Base-by-base conservation (phyloP, 805 yeast genomes). In the Starmerella lactis-condensi region DNA sequence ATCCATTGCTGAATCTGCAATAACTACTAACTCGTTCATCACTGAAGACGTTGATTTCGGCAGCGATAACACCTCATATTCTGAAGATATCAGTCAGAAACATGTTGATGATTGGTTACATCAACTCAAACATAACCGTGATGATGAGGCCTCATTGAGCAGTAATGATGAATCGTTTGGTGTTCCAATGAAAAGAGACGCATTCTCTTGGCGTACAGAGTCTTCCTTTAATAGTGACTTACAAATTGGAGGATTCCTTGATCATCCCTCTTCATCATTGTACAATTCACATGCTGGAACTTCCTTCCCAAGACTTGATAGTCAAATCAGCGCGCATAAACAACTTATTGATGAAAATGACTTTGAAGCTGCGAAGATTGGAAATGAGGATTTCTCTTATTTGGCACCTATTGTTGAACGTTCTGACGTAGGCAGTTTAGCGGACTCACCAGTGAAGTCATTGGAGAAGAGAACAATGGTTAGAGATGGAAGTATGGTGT, bases 81-180 rank as follows among this genome's bases (percentile, higher is more conserved):
- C 41, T 8, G 47, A 47, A 18, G 51, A 43, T 26, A 47, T 40
- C 9, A 47, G 48, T 28, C 54, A 50, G 34, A 40, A 48, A 6
- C 54, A 52, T 22, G 55, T 52, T 6, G 53, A 51, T 17, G 49
- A 43, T 11, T 52, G 57, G 57, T 48, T 38, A 33, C 38, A 44
- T 22, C 40, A 40, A 20, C 32, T 48, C 19, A 36, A 38, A 6
- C 37, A 32, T 13, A 18, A 34, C 5, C 17, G 20, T 4, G 39
- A 38, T 5, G 52, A 43, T n/a, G 44, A 42, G 23, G 47, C 40
- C 9, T 38, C 44, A 1, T 37, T 45, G 17, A 41, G 41, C 30
- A 36, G 47, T 23, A 28, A 31, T 15, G 12, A 21, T 31, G 6
- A 33, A 17, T 14, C 24, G 26, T 21, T 15, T 17, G 16, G 27